Evolutionary conservation across 1,284 basidiomycete genomes (phyloP).

Genomic region (Cerrena zonata): DNA sequence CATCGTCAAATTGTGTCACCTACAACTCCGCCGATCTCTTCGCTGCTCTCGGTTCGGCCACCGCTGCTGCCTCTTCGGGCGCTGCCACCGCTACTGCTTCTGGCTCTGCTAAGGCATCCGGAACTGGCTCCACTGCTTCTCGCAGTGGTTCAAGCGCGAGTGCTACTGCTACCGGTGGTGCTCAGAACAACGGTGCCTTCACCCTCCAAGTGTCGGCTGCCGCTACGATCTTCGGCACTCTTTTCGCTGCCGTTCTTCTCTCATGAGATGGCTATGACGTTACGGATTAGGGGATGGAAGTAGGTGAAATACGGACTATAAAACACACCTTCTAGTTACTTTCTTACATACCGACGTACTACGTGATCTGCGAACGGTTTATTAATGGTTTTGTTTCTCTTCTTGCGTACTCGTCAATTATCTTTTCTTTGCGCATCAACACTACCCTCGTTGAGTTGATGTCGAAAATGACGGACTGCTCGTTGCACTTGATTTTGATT

Average conservation of each 20-base stretch:
- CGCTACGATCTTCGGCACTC: constrained; percentile 35
- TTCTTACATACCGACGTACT: background rate
- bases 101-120: background rate
- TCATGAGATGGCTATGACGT: constrained; percentile 23
- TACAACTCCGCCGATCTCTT: constrained; percentile 52
- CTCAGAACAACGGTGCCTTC: constrained; percentile 30
- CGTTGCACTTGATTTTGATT: background rate
- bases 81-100: constrained; percentile 14
- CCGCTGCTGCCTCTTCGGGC: constrained; percentile 25
- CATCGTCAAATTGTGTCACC: constrained; percentile 58
- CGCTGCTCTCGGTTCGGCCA: constrained; percentile 29
- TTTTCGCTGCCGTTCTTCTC: constrained; percentile 42
- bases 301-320: background rate
- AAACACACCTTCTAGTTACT: background rate
- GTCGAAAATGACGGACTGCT: background rate
- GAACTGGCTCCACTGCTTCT: constrained; percentile 12
- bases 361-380: background rate
- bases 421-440: background rate
- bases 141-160: constrained; percentile 12
- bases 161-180: constrained; percentile 17
- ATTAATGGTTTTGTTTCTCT: no score
- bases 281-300: background rate
- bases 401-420: background rate
- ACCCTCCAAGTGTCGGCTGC: constrained; percentile 33
- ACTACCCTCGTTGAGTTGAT: background rate